phyloP scores from a whole-genome alignment of 352 stramenopile genomes.

The Phytophthora megakarya region DNA sequence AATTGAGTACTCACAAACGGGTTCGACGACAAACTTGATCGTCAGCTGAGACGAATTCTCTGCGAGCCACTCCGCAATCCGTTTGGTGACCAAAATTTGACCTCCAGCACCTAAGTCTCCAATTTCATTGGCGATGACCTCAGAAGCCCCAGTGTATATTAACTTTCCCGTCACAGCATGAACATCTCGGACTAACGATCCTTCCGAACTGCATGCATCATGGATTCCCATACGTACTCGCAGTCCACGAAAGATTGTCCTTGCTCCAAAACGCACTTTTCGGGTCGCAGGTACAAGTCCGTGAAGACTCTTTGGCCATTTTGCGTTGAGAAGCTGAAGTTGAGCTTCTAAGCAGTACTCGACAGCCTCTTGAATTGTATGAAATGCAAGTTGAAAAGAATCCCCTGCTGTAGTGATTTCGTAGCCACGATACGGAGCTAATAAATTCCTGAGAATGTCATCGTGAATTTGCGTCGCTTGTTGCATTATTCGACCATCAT shows the following conservation, averaged over 20 bases:
- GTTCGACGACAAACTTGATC: conserved; percentile 33
- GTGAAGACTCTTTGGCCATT: conserved; percentile 60
- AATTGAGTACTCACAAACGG: conserved; percentile 38
- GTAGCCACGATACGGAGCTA: conserved; percentile 54
- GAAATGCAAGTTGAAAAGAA: conserved; percentile 68
- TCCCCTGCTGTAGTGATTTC: conserved; percentile 73
- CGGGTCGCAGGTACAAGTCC: conserved; percentile 42
- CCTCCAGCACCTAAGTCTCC: conserved; percentile 52
- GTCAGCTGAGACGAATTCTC: conserved; percentile 23
- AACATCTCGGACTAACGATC: conserved; percentile 33
- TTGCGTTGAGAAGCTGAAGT: conserved; percentile 45
- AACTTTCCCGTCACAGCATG: conserved; percentile 52
- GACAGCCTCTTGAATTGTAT: conserved; percentile 54
- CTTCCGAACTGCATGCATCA: conserved; percentile 38
- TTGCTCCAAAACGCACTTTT: conserved; percentile 32
- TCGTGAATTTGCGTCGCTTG: conserved; percentile 44
- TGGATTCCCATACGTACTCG: conserved; percentile 60
- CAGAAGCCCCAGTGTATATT: conserved; percentile 49
- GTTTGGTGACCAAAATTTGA: conserved; percentile 55
- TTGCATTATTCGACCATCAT: conserved; percentile 43
- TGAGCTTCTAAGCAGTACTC: conserved; percentile 58
- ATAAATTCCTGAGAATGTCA: conserved; percentile 35
- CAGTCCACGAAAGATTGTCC: conserved; percentile 45
- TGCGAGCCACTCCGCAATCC: conserved; percentile 45
- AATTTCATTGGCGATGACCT: conserved; percentile 56